Evolutionary conservation across 1,284 basidiomycete genomes (phyloP).

Genomic region (Leccinum cinnamomeum): DNA sequence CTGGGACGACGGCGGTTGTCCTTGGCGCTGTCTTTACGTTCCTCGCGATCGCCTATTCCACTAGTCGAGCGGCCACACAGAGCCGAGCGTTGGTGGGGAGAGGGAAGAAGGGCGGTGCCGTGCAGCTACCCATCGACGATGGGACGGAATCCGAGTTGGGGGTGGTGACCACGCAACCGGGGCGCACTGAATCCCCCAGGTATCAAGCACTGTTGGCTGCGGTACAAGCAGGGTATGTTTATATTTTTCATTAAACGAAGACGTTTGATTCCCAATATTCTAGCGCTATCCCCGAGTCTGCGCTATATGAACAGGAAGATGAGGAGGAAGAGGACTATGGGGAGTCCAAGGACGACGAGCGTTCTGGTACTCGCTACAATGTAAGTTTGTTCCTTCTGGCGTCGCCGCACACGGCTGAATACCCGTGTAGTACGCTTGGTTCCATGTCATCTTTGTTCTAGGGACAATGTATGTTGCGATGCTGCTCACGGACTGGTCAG

Average conservation of each 20-base stretch:
- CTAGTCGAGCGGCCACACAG: conserved; percentile 93
- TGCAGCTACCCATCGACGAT: conserved; percentile 62
- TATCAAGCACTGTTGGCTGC: conserved; percentile 96
- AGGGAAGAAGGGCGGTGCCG: conserved; percentile 58
- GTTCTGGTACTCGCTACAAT: conserved; percentile 65
- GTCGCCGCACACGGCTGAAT: conserved; percentile 5
- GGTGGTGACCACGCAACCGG: conserved; percentile 84
- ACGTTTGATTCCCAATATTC: background rate
- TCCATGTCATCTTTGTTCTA: conserved; percentile 97
- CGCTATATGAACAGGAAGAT: conserved; percentile 84
- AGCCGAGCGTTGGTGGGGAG: conserved; percentile 86
- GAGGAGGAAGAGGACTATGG: conserved; percentile 58
- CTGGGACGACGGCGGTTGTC: conserved; percentile 86
- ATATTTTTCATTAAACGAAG: background rate
- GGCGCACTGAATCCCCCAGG: conserved; percentile 82
- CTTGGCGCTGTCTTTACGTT: conserved; percentile 96
- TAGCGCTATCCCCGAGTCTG: conserved; percentile 91
- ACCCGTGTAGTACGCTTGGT: conserved; percentile 84
- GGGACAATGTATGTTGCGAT: conserved; percentile 98
- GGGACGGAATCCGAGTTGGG: conserved; percentile 63
- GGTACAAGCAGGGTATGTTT: conserved; percentile 83
- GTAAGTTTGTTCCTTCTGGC: background rate
- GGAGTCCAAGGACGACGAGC: conserved; percentile 89
- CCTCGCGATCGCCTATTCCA: conserved; percentile 97
- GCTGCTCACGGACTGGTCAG: conserved; percentile 97